These are phyloP conservation scores for Psilocybe azurescens DNA, from an alignment of 768 basidiomycete species.

Conservation along the genomic window DNA sequence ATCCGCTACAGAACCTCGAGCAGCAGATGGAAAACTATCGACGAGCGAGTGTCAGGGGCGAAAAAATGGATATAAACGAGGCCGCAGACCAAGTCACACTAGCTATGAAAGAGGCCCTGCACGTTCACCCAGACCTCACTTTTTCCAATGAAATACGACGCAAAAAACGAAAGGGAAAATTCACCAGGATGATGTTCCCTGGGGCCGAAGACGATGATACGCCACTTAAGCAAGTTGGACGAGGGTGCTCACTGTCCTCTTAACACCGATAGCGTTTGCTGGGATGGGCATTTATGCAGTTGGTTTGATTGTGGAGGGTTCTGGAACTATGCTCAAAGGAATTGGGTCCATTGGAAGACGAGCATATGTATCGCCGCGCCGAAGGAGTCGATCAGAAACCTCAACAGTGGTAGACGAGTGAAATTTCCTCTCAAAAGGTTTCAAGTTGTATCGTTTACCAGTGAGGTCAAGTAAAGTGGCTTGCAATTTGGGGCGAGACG, in stretches of 20 bases:
- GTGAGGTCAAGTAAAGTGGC: too few relatives aligned
- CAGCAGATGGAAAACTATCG: constrained; percentile 1
- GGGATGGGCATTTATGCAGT: constrained; percentile 17
- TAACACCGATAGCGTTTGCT: constrained; percentile 17
- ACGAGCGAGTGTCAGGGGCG: neutral
- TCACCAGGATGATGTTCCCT: neutral
- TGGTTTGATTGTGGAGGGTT: constrained; percentile 17
- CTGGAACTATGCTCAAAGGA: constrained; percentile 12
- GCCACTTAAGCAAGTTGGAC: constrained; percentile 14
- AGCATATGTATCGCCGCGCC: neutral
- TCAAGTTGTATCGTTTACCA: too few relatives aligned
- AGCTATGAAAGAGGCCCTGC: neutral
- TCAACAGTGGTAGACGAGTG: too few relatives aligned
- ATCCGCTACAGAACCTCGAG: constrained; percentile 1
- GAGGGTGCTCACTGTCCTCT: constrained; percentile 12
- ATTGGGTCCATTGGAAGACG: constrained; percentile 14
- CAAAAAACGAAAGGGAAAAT: constrained; percentile 6
- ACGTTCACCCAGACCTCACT: neutral
- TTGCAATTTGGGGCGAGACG: too few relatives aligned
- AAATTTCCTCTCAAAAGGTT: too few relatives aligned
- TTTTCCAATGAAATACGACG: neutral
- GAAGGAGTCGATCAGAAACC: neutral
- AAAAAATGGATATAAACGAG: neutral
- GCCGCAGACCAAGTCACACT: neutral
- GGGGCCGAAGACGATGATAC: constrained; percentile 2